These are phyloP conservation scores for Macrolepiota dolichaula DNA, from an alignment of 768 basidiomycete species.

Conservation along the genomic window DNA sequence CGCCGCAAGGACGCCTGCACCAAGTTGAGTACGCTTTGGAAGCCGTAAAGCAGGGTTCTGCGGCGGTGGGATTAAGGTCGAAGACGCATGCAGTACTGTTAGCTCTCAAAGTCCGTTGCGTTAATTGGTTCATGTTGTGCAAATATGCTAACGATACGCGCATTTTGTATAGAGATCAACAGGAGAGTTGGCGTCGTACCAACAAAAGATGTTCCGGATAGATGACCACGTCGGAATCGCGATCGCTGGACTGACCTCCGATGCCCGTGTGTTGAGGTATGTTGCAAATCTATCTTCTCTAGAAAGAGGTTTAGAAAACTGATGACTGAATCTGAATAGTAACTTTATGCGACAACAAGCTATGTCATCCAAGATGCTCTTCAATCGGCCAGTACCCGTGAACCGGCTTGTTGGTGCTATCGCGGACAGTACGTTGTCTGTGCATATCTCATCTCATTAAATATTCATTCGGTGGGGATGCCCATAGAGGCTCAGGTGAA, in stretches of 20 bases:
- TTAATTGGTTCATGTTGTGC: background rate
- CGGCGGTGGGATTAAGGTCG: conserved; percentile 94
- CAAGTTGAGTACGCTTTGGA: conserved; percentile 99
- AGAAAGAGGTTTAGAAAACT: background rate
- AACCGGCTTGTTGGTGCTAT: conserved; percentile 91
- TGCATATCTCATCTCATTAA: too few species aligned
- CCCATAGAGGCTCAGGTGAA: conserved; percentile 91
- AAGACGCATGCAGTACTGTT: conserved; percentile 93
- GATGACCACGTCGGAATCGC: conserved; percentile 99
- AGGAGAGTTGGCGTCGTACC: conserved; percentile 98
- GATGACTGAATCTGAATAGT: conserved; percentile 36
- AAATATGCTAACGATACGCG: background rate
- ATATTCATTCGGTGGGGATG: too few species aligned
- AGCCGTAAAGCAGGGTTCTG: conserved; percentile 99
- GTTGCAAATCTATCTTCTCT: conserved; percentile 17
- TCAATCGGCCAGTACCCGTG: conserved; percentile 92
- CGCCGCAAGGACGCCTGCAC: conserved; percentile 93
- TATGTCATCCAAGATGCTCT: conserved; percentile 91
- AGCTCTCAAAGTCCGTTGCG: conserved; percentile 76
- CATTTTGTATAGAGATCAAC: conserved; percentile 73
- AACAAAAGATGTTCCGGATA: conserved; percentile 99
- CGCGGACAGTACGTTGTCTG: conserved; percentile 75
- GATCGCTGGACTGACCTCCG: conserved; percentile 97
- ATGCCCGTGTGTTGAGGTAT: conserved; percentile 95
- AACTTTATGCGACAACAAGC: conserved; percentile 99